phyloP scores from a whole-genome alignment of 164 flowering plant genomes.

The Tetrastigma voinierianum region DNA sequence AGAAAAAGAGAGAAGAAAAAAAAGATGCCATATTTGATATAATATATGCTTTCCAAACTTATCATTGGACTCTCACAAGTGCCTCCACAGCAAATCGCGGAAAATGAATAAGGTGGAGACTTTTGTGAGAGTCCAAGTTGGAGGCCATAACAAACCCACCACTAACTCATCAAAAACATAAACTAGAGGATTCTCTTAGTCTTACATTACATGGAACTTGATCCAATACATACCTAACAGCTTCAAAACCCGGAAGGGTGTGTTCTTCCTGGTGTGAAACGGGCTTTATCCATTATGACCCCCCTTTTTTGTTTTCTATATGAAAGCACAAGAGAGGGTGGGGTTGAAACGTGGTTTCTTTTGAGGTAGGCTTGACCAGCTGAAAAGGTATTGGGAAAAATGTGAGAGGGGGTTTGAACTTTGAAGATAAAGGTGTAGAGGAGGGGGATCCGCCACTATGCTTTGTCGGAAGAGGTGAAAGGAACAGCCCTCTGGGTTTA shows the following conservation, averaged over 20 bases:
- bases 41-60: too few species aligned
- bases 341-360: conserved; percentile 7
- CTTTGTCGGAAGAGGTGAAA: conserved; percentile 17
- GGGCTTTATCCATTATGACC: too few species aligned
- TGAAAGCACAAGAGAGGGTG: neutral
- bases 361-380: conserved; percentile 22
- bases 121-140: conserved; percentile 22
- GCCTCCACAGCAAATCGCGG: too few species aligned
- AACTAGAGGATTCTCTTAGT: conserved; percentile 7
- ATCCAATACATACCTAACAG: too few species aligned
- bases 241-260: too few species aligned
- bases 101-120: neutral
- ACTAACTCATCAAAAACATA: conserved; percentile 2
- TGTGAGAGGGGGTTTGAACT: neutral
- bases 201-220: neutral
- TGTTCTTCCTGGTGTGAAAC: too few species aligned
- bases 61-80: too few species aligned
- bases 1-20: too few species aligned
- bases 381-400: conserved; percentile 5
- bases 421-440: conserved; percentile 2
- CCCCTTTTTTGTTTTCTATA: too few species aligned
- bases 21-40: too few species aligned
- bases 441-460: conserved; percentile 17
- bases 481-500: conserved; percentile 1
- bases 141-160: conserved; percentile 25